Base-by-base conservation (phyloP, 352 stramenopile species). In the Plasmopara halstedii region DNA sequence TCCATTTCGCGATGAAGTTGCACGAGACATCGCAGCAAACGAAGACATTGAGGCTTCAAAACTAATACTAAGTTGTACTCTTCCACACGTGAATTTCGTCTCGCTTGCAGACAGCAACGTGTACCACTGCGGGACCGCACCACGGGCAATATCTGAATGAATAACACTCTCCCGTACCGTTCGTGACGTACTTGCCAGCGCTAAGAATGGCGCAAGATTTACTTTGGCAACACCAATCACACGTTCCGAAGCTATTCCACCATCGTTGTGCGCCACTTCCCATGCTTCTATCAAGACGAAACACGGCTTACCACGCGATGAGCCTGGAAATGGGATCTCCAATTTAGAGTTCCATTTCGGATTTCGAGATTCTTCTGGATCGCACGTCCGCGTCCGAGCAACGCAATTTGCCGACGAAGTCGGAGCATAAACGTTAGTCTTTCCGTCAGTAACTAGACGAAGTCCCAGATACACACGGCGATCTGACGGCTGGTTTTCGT, bases 221-320 rank as follows among this genome's bases (percentile, higher is more conserved):
- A 94, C 83, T 52, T 92, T 94, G 17, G 80, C 80, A 7, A 94
- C 80, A 17, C 80, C 83, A 21, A 94, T 49, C 21, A 94, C 53
- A 49, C 85, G 75, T 42, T 94, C 82, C 3, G 67, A 60, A 3
- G 76, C 59, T 21, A 72, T 67, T 2, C 60, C 58, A 44, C 34
- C 43, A 31, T 50, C 39, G 7, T 19, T 69, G 53, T 68, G 52
- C 15, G 65, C 58, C n/a, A 85, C 62, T 59, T 87, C 71, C 82
- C 82, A 93, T 2, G 79, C 82, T 51, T 93, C 82, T 33, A 93
- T 89, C 32, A 93, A 54, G 70, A 93, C 88, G 26, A 93, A 93
- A 36, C 82, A 93, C 10, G 82, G 77, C 43, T 91, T 91, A 6
- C 77, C 77, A 23, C 73, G 58, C 10, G 74, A 73, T 15, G 66